Percentiles rank a stretch among this genome's conserved stretches.
Evolutionary conservation across 148 eudicot genomes (phyloP).

Genomic region (Fagopyrum homotropicum): DNA sequence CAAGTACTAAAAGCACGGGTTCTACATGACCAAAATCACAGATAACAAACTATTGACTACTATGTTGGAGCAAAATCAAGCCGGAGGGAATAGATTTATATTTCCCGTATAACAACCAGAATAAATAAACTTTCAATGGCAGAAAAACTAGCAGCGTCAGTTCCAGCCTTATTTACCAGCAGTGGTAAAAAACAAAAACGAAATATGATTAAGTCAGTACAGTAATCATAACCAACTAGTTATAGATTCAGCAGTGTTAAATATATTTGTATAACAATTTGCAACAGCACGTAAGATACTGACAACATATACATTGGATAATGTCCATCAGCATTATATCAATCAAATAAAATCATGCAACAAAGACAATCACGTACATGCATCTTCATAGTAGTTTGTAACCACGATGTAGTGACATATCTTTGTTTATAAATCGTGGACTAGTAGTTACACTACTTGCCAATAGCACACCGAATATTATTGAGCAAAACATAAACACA

Average conservation of each 20-base stretch:
- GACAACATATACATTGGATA: neutral
- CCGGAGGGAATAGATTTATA: neutral
- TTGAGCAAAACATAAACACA: neutral
- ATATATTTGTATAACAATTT: neutral
- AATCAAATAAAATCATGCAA: neutral
- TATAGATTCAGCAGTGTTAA: neutral
- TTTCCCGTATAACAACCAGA: neutral
- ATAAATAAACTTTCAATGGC: neutral
- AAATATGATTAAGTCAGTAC: neutral
- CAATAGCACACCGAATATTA: neutral
- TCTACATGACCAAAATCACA: neutral
- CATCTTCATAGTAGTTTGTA: neutral
- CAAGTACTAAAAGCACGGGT: neutral
- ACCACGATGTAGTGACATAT: no score
- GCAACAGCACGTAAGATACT: neutral
- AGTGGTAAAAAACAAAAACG: neutral
- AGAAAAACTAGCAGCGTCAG: neutral
- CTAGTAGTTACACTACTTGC: no score
- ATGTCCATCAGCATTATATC: neutral
- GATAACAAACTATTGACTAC: neutral
- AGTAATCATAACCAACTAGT: neutral
- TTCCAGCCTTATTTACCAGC: neutral
- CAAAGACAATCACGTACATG: neutral
- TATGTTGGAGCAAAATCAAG: neutral
- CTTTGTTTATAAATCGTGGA: no score